Evolutionary conservation across 2,329 filamentous ascomycete genomes (phyloP).

Genomic region (Aspergillus fijiensis): DNA sequence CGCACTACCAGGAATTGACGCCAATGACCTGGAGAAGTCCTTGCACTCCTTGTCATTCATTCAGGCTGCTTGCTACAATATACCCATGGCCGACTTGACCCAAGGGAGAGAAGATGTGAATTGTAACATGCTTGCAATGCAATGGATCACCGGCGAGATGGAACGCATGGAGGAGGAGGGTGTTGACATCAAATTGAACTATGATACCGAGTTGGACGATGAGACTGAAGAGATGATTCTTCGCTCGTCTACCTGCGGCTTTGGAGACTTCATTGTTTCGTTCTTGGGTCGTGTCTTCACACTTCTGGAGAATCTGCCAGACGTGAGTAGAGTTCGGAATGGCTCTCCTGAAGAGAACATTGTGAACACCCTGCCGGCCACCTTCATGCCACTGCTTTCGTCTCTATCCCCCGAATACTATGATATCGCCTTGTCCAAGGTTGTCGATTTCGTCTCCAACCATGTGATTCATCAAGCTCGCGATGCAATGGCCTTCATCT

Average conservation of each 20-base stretch:
- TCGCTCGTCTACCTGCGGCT: slow-evolving; percentile 88
- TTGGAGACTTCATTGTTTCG: slow-evolving; percentile 87
- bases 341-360: slow-evolving; percentile 96
- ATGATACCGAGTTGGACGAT: slow-evolving; percentile 75
- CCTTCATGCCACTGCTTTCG: slow-evolving; percentile 84
- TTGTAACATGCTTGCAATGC: slow-evolving; percentile 74
- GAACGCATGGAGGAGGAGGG: slow-evolving; percentile 89
- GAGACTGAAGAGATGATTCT: slow-evolving; percentile 84
- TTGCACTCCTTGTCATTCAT: slow-evolving; percentile 93
- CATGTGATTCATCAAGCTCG: slow-evolving; percentile 96
- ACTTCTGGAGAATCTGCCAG: slow-evolving; percentile 88
- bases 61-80: slow-evolving; percentile 92
- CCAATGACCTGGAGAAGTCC: slow-evolving; percentile 96
- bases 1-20: slow-evolving; percentile 91
- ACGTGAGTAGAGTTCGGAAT: slow-evolving; percentile 80
- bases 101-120: slow-evolving; percentile 66
- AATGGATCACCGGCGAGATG: slow-evolving; percentile 94
- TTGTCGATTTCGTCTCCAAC: slow-evolving; percentile 84
- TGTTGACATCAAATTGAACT: slow-evolving; percentile 80
- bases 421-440: slow-evolving; percentile 86
- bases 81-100: slow-evolving; percentile 83
- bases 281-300: slow-evolving; percentile 95
- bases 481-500: slow-evolving; percentile 98
- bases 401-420: slow-evolving; percentile 91
- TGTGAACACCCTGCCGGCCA: slow-evolving; percentile 89